Evolutionary conservation across 768 basidiomycete genomes (phyloP).

Genomic region (Lepiota subincarnata): DNA sequence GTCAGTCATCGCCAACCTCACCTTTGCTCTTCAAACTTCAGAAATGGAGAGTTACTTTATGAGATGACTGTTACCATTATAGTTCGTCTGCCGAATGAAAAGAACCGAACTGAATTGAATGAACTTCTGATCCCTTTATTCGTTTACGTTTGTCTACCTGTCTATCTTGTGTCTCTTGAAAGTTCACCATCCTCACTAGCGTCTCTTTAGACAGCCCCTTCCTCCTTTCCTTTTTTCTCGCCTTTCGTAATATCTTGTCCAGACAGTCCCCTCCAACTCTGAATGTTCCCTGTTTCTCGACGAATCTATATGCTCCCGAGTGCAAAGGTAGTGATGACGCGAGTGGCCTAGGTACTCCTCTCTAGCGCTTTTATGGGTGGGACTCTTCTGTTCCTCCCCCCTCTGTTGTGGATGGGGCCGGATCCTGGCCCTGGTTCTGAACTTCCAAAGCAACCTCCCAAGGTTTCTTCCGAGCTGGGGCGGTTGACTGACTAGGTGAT

Average conservation of each 20-base stretch:
- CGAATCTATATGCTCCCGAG: too few relatives aligned
- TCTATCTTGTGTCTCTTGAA: neutral
- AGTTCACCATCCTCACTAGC: slow-evolving; percentile 1
- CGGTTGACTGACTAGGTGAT: slow-evolving; percentile 52
- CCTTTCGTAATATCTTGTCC: neutral
- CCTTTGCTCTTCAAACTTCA: neutral
- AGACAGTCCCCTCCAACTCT: neutral
- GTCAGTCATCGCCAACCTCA: too few relatives aligned
- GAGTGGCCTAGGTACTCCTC: neutral
- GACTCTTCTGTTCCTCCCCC: too few relatives aligned
- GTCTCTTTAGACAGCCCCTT: neutral
- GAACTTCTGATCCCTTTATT: neutral
- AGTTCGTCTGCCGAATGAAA: neutral
- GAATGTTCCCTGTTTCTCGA: neutral
- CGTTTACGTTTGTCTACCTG: neutral
- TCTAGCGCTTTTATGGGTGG: too few relatives aligned
- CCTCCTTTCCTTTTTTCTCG: slow-evolving; percentile 6
- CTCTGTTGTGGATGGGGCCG: too few relatives aligned
- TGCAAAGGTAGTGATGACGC: neutral
- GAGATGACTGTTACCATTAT: neutral
- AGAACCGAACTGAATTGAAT: neutral
- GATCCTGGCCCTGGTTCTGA: neutral
- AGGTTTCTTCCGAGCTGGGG: slow-evolving; percentile 55
- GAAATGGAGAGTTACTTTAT: neutral
- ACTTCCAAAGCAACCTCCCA: slow-evolving; percentile 45